Conservation (phyloP, 75 land plant genomes). For the Azolla pinnata region DNA sequence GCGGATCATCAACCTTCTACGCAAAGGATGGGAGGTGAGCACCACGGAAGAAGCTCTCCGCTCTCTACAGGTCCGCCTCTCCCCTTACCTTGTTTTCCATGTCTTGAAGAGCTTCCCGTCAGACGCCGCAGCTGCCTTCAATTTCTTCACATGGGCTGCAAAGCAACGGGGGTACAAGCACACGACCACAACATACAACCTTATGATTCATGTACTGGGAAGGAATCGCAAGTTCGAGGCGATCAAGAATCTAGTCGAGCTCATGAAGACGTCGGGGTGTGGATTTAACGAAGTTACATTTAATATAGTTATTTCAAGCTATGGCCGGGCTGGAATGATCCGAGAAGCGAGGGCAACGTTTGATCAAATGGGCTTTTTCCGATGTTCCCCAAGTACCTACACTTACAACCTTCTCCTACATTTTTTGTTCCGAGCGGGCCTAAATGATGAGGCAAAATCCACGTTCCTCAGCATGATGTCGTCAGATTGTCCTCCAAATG, state of each 20-base stretch:
- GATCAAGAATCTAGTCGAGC: neutral
- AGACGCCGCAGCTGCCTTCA: conserved; percentile 19
- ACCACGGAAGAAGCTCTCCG: conserved; percentile 1
- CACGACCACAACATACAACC: conserved; percentile 36
- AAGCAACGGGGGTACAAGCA: conserved; percentile 25
- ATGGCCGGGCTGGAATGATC: conserved; percentile 5
- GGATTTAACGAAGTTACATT: conserved; percentile 29
- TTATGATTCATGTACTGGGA: conserved; percentile 47
- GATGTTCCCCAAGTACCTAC: conserved; percentile 4
- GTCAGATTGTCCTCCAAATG: neutral
- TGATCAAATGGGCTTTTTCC: neutral
- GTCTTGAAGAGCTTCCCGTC: neutral
- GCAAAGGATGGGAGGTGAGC: no score
- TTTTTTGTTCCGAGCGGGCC: neutral
- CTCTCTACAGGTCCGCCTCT: neutral
- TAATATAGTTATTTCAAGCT: conserved; percentile 5
- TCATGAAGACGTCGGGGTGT: conserved; percentile 17
- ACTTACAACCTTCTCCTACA: conserved; percentile 4
- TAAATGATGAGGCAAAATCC: neutral
- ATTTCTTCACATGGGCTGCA: conserved; percentile 60
- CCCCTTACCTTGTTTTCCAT: neutral
- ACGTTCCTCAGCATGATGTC: neutral
- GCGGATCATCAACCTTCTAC: no score
- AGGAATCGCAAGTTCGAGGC: conserved; percentile 25
- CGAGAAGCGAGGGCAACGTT: neutral